Evolutionary conservation across 2,329 filamentous ascomycete species (phyloP).

Genomic region (Colletotrichum filicis): DNA sequence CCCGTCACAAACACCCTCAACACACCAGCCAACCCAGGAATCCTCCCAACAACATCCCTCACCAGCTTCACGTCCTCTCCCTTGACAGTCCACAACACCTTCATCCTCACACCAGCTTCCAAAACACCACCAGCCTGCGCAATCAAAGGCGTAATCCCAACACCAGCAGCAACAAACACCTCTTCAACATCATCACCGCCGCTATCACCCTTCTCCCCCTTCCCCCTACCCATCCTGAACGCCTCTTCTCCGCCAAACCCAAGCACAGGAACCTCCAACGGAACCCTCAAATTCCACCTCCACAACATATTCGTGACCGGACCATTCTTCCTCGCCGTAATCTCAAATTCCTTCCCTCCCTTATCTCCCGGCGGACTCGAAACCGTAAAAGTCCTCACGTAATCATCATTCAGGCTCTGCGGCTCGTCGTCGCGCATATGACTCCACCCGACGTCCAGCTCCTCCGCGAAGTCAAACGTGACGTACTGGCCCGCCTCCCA

Average conservation of each 20-base stretch:
- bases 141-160: slow-evolving; percentile 86
- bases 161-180: slow-evolving; percentile 80
- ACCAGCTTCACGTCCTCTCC: slow-evolving; percentile 72
- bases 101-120: slow-evolving; percentile 50
- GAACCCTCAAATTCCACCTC: slow-evolving; percentile 60
- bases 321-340: slow-evolving; percentile 78
- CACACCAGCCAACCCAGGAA: slow-evolving; percentile 60
- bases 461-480: slow-evolving; percentile 76
- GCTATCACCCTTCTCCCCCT: slow-evolving; percentile 6
- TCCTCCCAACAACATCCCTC: slow-evolving; percentile 64
- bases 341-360: slow-evolving; percentile 62
- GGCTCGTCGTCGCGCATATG: slow-evolving; percentile 90
- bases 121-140: slow-evolving; percentile 69
- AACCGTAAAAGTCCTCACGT: slow-evolving; percentile 84
- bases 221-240: slow-evolving; percentile 46
- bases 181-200: slow-evolving; percentile 41
- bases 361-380: slow-evolving; percentile 65
- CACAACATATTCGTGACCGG: slow-evolving; percentile 75
- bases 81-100: slow-evolving; percentile 76
- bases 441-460: slow-evolving; percentile 78
- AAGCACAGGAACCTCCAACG: slow-evolving; percentile 73
- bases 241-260: slow-evolving; percentile 76
- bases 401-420: slow-evolving; percentile 84
- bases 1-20: slow-evolving; percentile 76
- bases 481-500: slow-evolving; percentile 83